phyloP scores from a whole-genome alignment of 2,329 filamentous ascomycete species.

The Pseudogymnoascus sp. region DNA sequence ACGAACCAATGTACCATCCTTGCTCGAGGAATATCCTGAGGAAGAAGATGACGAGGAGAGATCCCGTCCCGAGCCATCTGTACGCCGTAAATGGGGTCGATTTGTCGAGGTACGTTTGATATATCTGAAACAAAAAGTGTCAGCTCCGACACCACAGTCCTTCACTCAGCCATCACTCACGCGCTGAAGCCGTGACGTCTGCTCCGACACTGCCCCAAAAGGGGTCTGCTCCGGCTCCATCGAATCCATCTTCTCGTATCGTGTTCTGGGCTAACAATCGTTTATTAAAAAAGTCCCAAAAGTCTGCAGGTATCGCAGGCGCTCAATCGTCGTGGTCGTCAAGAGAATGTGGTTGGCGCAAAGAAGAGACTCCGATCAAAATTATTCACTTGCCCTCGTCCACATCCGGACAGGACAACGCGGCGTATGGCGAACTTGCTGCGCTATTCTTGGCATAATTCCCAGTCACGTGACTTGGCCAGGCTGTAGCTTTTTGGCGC shows the following conservation, averaged over 20 bases:
- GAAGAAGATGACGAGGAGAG: slow-evolving; percentile 73
- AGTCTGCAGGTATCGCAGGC: not conserved
- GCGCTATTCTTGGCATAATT: not conserved
- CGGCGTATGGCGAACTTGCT: not conserved
- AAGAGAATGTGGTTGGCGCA: slow-evolving; percentile 5
- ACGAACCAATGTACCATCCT: slow-evolving; percentile 95
- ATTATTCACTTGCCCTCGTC: slow-evolving; percentile 4
- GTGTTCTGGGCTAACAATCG: not conserved
- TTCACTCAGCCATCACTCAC: slow-evolving; percentile 42
- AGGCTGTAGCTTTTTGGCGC: not conserved
- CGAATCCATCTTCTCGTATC: slow-evolving; percentile 60
- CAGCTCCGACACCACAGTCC: slow-evolving; percentile 14
- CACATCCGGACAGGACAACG: slow-evolving; percentile 8
- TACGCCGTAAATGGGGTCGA: slow-evolving; percentile 85
- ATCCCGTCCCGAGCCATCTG: slow-evolving; percentile 80
- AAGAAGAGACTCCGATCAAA: not conserved
- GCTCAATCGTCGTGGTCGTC: not conserved
- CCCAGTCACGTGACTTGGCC: not conserved
- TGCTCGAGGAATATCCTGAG: slow-evolving; percentile 84
- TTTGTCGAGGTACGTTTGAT: slow-evolving; percentile 89
- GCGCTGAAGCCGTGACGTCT: slow-evolving; percentile 68
- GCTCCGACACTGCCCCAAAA: slow-evolving; percentile 81
- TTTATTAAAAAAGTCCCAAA: not conserved
- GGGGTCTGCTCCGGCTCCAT: slow-evolving; percentile 83
- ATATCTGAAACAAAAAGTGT: slow-evolving; percentile 53